Evolutionary conservation across 2,329 filamentous ascomycete genomes (phyloP).

Genomic region (Pseudohalonectria lignicola): DNA sequence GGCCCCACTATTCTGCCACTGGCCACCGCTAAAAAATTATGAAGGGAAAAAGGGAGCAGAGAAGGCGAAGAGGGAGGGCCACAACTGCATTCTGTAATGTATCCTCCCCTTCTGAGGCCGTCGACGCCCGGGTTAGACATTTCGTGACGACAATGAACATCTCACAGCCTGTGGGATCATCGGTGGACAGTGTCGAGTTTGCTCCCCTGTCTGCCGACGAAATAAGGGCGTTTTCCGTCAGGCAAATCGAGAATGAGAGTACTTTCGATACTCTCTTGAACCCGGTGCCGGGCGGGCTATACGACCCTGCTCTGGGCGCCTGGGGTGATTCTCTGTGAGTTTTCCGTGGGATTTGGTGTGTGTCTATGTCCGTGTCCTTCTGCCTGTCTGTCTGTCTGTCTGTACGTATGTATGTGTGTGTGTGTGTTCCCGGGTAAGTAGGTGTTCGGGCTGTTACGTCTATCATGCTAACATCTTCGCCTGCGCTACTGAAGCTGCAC

Average conservation of each 20-base stretch:
- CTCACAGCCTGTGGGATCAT: slow-evolving; percentile 71
- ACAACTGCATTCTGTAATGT: no score
- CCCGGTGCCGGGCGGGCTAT: slow-evolving; percentile 80
- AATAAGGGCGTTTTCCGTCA: slow-evolving; percentile 82
- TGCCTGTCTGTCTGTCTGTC: no score
- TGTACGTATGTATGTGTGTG: no score
- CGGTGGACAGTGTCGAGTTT: slow-evolving; percentile 83
- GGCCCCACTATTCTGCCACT: slow-evolving; percentile 15
- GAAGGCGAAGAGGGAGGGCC: background rate
- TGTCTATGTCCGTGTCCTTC: no score
- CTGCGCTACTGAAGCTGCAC: slow-evolving; percentile 63
- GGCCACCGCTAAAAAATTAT: slow-evolving; percentile 13
- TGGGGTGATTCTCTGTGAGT: slow-evolving; percentile 76
- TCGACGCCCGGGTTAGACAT: no score
- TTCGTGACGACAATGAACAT: slow-evolving; percentile 52
- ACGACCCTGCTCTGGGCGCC: slow-evolving; percentile 83
- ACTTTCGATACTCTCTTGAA: slow-evolving; percentile 92
- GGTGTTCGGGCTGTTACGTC: no score
- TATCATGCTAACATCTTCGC: no score
- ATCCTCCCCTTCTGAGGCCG: no score
- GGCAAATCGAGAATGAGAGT: slow-evolving; percentile 82
- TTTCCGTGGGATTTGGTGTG: no score
- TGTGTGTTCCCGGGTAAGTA: no score
- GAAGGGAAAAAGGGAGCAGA: background rate
- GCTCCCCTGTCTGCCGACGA: slow-evolving; percentile 72